phyloP scores from a whole-genome alignment of 2,329 filamentous ascomycete species.

The Venturia pyrina region DNA sequence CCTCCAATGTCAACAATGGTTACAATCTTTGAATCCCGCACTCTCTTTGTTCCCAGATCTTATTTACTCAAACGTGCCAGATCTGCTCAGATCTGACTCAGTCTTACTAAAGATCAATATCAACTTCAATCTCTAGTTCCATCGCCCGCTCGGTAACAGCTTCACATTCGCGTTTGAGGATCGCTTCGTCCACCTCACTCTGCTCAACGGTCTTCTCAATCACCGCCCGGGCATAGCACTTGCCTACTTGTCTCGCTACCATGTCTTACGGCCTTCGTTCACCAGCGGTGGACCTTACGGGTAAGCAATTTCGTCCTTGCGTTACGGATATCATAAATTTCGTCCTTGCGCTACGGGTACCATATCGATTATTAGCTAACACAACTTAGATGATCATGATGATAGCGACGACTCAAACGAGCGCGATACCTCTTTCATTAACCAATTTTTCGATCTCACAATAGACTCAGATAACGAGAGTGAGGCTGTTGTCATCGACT shows the following conservation, averaged over 20 bases:
- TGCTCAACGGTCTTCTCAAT: too few relatives aligned
- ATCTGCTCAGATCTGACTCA: neutral
- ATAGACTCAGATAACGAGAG: neutral
- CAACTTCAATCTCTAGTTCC: too few relatives aligned
- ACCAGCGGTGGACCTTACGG: neutral
- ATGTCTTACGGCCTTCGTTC: neutral
- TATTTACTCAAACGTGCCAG: neutral
- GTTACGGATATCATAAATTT: too few relatives aligned
- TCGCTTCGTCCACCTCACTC: too few relatives aligned
- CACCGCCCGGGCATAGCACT: too few relatives aligned
- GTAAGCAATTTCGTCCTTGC: neutral
- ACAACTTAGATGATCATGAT: neutral
- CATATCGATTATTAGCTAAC: neutral
- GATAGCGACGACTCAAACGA: neutral
- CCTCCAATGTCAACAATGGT: neutral
- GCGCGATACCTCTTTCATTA: neutral
- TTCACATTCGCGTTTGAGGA: neutral
- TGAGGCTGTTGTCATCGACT: neutral
- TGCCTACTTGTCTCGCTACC: neutral
- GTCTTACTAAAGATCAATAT: too few relatives aligned
- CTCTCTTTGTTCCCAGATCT: neutral
- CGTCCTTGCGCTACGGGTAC: too few relatives aligned
- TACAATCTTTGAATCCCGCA: neutral
- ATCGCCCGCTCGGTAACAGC: neutral
- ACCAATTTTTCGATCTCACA: neutral